Evolutionary conservation across 1,139 yeast genomes (phyloP).

Genomic region (Lodderomyces jiufengensis): DNA sequence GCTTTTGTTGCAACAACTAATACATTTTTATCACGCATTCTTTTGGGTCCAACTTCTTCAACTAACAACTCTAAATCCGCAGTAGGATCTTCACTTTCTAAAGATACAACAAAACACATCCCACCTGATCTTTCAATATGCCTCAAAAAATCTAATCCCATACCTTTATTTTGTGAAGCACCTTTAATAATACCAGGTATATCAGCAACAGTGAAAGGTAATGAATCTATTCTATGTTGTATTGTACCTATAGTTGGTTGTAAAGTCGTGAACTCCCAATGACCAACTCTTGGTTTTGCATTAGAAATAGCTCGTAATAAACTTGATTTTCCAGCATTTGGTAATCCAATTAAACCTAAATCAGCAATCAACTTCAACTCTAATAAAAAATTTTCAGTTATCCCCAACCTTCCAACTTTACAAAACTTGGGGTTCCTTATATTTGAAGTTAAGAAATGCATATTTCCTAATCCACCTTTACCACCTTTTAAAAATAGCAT

Average conservation of each 20-base stretch:
- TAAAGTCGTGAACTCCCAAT: slow-evolving; percentile 94
- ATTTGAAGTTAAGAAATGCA: slow-evolving; percentile 83
- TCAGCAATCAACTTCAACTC: slow-evolving; percentile 90
- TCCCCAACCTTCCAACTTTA: slow-evolving; percentile 69
- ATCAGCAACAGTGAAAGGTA: slow-evolving; percentile 90
- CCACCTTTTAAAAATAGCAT: slow-evolving; percentile 79
- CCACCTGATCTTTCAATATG: slow-evolving; percentile 93
- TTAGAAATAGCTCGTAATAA: slow-evolving; percentile 81
- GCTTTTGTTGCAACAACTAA: slow-evolving; percentile 90
- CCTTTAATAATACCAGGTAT: slow-evolving; percentile 94
- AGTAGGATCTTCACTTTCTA: slow-evolving; percentile 63
- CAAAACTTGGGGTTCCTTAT: slow-evolving; percentile 89
- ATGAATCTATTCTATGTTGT: slow-evolving; percentile 57
- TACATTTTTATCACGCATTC: slow-evolving; percentile 57
- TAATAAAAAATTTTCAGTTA: slow-evolving; percentile 65
- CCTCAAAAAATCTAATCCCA: slow-evolving; percentile 89
- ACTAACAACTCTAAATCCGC: slow-evolving; percentile 59
- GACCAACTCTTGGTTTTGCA: slow-evolving; percentile 90
- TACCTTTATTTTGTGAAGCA: slow-evolving; percentile 79
- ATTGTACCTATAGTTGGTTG: slow-evolving; percentile 93
- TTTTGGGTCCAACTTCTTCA: slow-evolving; percentile 63
- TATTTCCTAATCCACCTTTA: slow-evolving; percentile 90
- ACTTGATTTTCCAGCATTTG: slow-evolving; percentile 95
- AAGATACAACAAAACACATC: slow-evolving; percentile 77
- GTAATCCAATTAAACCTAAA: slow-evolving; percentile 88